Base-by-base conservation (phyloP, 805 yeast species). In the Nematodospora valgi region DNA sequence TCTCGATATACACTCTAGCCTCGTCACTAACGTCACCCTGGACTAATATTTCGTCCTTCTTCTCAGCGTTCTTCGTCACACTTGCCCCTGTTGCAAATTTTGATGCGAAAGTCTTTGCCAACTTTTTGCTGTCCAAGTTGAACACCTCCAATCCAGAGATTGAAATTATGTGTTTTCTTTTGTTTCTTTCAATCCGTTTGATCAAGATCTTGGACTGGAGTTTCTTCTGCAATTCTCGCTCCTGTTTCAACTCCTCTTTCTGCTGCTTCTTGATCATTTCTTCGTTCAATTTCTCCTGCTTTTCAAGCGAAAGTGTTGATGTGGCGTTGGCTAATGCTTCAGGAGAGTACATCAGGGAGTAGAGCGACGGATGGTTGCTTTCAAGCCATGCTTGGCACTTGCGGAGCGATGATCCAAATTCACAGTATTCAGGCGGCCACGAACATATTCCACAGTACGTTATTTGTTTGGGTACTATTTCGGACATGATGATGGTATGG, bases 21-120 rank as follows among this genome's bases (percentile, higher is more conserved):
- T 83, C 95, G 46, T 88, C 96, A 38, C 88, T 83, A 28, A 89
- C 93, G 60, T 91, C 98, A 51, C 98, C 98, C 65, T 89, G 97
- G 40, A 89, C 82, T 39, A 86, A 76, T 38, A 89, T 78, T 54
- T 89, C 98, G 43, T 91, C 96, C 57, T 84, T 86, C 63, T 89
- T 89, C 46, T 89, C 98, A 3, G 80, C 88, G 45, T 79, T 85
- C 62, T 89, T 89, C 4, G 88, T 80, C 10, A 89, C 95, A 15
- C 93, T 80, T 19, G 96, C 91, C 34, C 98, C 98, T 6, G 97
- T 89, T 10, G 98, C 98, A 55, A 91, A 89, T 59, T 85, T 87
- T 23, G 93, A 82, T 0, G 97, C 93, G 61, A 91, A 89, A 0
- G 88, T 80, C 70, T 91, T 91, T 29, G 96, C 85, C 46, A 87